These are phyloP conservation scores for Apiotrichum gamsii DNA, from an alignment of 1,284 basidiomycete genomes.

Conservation along the genomic window DNA sequence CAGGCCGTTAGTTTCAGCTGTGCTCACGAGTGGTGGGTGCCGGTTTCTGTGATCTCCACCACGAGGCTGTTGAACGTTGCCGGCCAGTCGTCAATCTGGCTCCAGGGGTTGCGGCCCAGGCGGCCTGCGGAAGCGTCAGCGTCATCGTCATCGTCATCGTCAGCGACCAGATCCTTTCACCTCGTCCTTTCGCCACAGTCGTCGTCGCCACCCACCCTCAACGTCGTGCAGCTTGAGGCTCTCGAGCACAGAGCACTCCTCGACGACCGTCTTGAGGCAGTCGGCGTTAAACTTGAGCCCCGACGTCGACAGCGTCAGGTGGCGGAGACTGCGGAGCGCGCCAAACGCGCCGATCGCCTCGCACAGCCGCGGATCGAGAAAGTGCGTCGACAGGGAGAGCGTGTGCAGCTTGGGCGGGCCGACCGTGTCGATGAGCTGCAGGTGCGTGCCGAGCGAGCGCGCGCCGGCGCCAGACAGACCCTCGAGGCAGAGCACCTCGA, in stretches of 20 bases:
- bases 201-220: slow-evolving; percentile 26
- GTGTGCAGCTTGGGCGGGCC: slow-evolving; percentile 9
- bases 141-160: not conserved
- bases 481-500: slow-evolving; percentile 18
- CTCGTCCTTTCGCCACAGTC: too few relatives aligned
- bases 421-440: slow-evolving; percentile 13
- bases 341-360: slow-evolving; percentile 20
- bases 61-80: slow-evolving; percentile 12
- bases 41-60: slow-evolving; percentile 22
- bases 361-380: slow-evolving; percentile 22
- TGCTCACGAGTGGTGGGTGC: slow-evolving; percentile 25
- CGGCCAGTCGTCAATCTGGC: slow-evolving; percentile 23
- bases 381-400: slow-evolving; percentile 25
- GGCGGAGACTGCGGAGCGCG: slow-evolving; percentile 16
- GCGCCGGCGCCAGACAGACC: slow-evolving; percentile 17
- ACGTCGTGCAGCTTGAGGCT: slow-evolving; percentile 21
- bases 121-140: slow-evolving; percentile 16
- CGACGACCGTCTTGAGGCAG: slow-evolving; percentile 19
- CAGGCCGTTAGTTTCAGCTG: too few relatives aligned
- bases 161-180: too few relatives aligned
- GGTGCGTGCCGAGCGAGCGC: slow-evolving; percentile 20
- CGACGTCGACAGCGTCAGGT: slow-evolving; percentile 21
- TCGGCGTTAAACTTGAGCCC: slow-evolving; percentile 29
- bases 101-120: slow-evolving; percentile 31
- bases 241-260: slow-evolving; percentile 19